Evolutionary conservation across 768 basidiomycete genomes (phyloP).

Genomic region (Pulveroboletus sp.): DNA sequence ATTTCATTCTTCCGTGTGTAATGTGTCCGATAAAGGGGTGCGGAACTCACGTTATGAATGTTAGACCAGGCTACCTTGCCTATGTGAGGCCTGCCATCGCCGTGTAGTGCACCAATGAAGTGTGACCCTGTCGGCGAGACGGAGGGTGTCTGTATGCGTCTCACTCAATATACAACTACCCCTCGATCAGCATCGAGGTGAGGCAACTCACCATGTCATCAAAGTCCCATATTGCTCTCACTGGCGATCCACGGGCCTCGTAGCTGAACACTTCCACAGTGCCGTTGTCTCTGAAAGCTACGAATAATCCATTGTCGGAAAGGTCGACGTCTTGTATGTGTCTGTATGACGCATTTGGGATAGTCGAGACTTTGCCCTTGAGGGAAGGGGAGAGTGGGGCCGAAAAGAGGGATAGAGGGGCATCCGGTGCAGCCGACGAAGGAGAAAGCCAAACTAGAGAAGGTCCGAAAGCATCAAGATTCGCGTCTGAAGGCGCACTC

Average conservation of each 20-base stretch:
- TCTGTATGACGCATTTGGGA: constrained; percentile 45
- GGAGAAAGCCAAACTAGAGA: constrained; percentile 36
- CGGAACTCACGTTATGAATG: constrained; percentile 42
- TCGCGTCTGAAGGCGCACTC: not conserved
- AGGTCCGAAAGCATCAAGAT: constrained; percentile 9
- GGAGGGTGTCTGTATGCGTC: constrained; percentile 37
- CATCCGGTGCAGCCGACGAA: constrained; percentile 7
- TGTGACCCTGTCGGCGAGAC: constrained; percentile 43
- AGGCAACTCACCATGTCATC: constrained; percentile 42
- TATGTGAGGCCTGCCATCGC: constrained; percentile 49
- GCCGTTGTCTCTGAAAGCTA: constrained; percentile 57
- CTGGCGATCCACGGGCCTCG: constrained; percentile 35
- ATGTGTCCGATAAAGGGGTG: not conserved
- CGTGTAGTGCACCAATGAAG: constrained; percentile 55
- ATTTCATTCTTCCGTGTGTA: constrained; percentile 1
- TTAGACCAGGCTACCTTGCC: constrained; percentile 68
- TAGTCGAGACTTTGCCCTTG: constrained; percentile 40
- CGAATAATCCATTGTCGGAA: constrained; percentile 49
- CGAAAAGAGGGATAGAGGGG: constrained; percentile 21
- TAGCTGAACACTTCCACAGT: constrained; percentile 53
- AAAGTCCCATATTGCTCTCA: constrained; percentile 51
- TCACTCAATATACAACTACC: not conserved
- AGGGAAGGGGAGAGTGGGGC: constrained; percentile 51
- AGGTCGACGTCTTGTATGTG: constrained; percentile 62
- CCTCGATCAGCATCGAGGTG: not conserved